phyloP scores from a whole-genome alignment of 805 yeast species.

The Yarrowia porcina region DNA sequence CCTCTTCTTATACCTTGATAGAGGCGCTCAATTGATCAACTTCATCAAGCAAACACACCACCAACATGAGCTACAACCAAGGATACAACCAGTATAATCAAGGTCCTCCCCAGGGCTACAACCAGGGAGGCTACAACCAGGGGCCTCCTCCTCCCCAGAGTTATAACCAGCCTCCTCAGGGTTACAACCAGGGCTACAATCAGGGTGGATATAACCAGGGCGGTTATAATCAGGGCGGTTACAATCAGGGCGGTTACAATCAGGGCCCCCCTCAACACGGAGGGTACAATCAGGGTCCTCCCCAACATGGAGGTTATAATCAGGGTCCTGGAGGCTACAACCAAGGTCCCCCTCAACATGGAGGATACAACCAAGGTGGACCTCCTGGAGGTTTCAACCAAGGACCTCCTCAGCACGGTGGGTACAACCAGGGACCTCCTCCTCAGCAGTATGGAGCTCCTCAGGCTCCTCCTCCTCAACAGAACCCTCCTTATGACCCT shows the following conservation, averaged over 20 bases:
- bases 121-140: constrained; percentile 23
- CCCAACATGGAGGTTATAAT: not conserved
- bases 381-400: not conserved
- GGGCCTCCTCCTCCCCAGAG: constrained; percentile 8
- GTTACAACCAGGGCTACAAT: not conserved
- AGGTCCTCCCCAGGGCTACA: constrained; percentile 1
- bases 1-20: not conserved
- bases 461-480: not conserved
- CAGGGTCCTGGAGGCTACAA: not conserved
- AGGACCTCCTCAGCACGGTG: not conserved
- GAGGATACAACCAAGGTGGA: constrained; percentile 23
- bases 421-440: not conserved
- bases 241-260: constrained; percentile 18
- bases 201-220: constrained; percentile 24
- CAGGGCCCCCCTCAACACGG: constrained; percentile 12
- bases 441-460: not conserved
- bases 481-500: constrained; percentile 29
- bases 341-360: constrained; percentile 24
- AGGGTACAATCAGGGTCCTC: constrained; percentile 5
- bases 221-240: constrained; percentile 22
- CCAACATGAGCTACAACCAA: constrained; percentile 23
- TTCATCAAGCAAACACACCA: not conserved
- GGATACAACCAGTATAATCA: constrained; percentile 24
- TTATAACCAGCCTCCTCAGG: constrained; percentile 12
- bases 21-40: not conserved